A percentile compares a stretch with the other conserved stretches of the same genome.
Evolutionary conservation across 2,329 filamentous ascomycete species (phyloP).

Genomic region (Ophiognomonia clavigignenti-juglandacearum): DNA sequence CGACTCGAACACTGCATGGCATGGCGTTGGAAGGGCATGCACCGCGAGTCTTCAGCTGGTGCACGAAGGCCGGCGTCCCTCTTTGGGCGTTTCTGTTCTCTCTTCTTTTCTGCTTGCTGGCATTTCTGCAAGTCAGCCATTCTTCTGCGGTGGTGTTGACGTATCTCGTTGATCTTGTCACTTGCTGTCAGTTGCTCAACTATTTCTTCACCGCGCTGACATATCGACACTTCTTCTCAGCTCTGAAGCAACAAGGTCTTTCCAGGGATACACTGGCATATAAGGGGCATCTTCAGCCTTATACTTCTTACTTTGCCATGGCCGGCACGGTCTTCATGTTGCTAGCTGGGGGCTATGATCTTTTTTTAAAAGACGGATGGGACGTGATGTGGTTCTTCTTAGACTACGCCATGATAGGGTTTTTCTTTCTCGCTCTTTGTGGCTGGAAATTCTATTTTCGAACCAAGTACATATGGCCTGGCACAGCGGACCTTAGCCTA

Average conservation of each 20-base stretch:
- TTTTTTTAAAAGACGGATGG: slow-evolving; percentile 15
- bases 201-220: slow-evolving; percentile 53
- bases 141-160: slow-evolving; percentile 50
- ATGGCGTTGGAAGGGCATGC: slow-evolving; percentile 54
- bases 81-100: slow-evolving; percentile 57
- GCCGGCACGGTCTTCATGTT: slow-evolving; percentile 11
- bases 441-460: slow-evolving; percentile 10
- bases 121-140: slow-evolving; percentile 57
- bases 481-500: slow-evolving; percentile 15
- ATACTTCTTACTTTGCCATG: slow-evolving; percentile 42
- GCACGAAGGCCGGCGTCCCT: slow-evolving; percentile 55
- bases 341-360: slow-evolving; percentile 11
- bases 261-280: slow-evolving; percentile 50
- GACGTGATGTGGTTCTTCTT: slow-evolving; percentile 18
- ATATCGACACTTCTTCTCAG: slow-evolving; percentile 54
- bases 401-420: slow-evolving; percentile 17
- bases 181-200: slow-evolving; percentile 55
- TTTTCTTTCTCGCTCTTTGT: slow-evolving; percentile 14
- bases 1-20: slow-evolving; percentile 56
- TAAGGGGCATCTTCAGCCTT: slow-evolving; percentile 52
- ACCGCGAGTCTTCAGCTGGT: slow-evolving; percentile 44
- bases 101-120: slow-evolving; percentile 56
- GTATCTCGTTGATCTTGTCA: slow-evolving; percentile 57
- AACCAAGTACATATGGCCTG: slow-evolving; percentile 13
- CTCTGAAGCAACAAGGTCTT: slow-evolving; percentile 49